Conservation (phyloP, 108 stramenopile species). For the Skeletonema marinoi region DNA sequence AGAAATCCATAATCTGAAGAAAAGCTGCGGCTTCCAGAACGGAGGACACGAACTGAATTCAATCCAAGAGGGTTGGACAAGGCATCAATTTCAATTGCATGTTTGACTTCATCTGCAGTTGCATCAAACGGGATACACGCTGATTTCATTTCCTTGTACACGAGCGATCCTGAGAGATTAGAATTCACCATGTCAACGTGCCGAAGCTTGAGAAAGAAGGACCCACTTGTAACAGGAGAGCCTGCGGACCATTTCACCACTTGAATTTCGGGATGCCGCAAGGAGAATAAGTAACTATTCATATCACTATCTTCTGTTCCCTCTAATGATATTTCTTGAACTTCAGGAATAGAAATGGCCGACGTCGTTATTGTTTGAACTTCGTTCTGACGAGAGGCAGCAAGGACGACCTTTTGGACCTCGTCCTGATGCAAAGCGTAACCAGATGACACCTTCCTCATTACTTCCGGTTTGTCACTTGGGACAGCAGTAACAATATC, state of each 20-base stretch:
- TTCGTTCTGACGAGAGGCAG: constrained; percentile 71
- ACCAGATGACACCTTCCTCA: constrained; percentile 36
- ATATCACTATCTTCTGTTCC: constrained; percentile 27
- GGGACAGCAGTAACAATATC: constrained; percentile 50
- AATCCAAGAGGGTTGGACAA: constrained; percentile 32
- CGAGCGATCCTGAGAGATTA: constrained; percentile 21
- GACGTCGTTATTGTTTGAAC: constrained; percentile 72
- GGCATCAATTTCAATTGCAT: constrained; percentile 58
- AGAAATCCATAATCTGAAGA: constrained; percentile 61
- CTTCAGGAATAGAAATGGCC: constrained; percentile 65
- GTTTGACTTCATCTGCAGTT: constrained; percentile 53
- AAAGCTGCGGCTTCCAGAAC: constrained; percentile 51
- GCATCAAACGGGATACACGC: constrained; percentile 62
- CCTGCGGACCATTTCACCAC: constrained; percentile 38
- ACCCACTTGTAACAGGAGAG: constrained; percentile 46
- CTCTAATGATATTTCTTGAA: constrained; percentile 63
- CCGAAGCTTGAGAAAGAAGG: constrained; percentile 44
- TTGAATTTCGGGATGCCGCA: constrained; percentile 49
- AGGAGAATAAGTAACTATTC: constrained; percentile 39
- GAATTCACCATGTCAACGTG: constrained; percentile 35
- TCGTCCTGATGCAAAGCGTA: constrained; percentile 67
- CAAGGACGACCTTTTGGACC: constrained; percentile 67
- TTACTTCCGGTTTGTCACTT: constrained; percentile 42
- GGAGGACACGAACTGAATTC: constrained; percentile 43
- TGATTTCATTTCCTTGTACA: constrained; percentile 54